Base-by-base conservation (phyloP, 2,329 filamentous ascomycete genomes). In the Chalaropsis thielavioides region DNA sequence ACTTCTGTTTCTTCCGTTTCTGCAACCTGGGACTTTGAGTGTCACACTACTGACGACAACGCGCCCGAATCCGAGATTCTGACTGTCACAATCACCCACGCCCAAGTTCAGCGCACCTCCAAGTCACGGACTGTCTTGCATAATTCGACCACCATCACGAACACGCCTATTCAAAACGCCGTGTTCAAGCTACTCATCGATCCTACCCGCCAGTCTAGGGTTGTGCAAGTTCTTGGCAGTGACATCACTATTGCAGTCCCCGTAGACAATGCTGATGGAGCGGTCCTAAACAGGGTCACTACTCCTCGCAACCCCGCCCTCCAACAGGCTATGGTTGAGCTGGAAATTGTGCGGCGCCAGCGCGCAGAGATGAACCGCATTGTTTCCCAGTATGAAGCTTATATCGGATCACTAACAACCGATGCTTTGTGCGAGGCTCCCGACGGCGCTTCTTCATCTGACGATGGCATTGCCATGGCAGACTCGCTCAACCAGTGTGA, bases 141-240 rank as follows among this genome's bases (percentile, higher is more conserved):
- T 24, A 64, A 67, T 13, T 24, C 46, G 4, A 64, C 65, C 1
- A 59, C 62, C n/a, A 64, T 62, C 2, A 49, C 46, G 6, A 54
- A 24, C 15, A 46, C 65, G 10, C 31, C 65, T 11, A 41, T 64
- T 4, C 65, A 67, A 27, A 67, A 67, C 59, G 44, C 65, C 3
- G 65, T 67, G n/a, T 67, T 67, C 27, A 67, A 67, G 31, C 58
- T 67, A 11, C 41, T 67, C 35, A 64, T 67, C 40, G 66, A 67
- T 13, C 63, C 63, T 17, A 67, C 63, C 4, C 51, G 51, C 17
- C 51, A 44, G n/a, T 51, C 44, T n/a, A 67, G 64, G 60, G 54
- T 67, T 31, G 31, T 61, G 22, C 62, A 67, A 38, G 65, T 67
- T 31, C 46, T 67, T 27, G 65, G 65, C 10, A 64, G 62, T 22